Base-by-base conservation (phyloP, 495 filamentous ascomycete species). In the Cenococcum geophilum region DNA sequence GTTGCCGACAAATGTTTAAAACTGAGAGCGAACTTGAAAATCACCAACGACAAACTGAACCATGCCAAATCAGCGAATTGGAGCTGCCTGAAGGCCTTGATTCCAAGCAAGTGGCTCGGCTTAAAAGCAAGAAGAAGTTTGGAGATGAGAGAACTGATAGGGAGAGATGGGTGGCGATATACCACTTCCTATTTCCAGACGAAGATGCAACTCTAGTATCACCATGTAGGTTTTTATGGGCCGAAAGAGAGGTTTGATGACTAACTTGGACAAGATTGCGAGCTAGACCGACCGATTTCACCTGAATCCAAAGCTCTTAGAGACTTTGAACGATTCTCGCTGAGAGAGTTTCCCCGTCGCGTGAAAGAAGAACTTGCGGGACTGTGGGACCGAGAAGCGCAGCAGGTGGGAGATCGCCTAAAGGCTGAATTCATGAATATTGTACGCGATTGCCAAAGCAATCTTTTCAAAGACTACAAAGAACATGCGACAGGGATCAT, bases 101-200 rank as follows among this genome's bases (percentile, higher is more conserved):
- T 36, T 16, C 27, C 1, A 36, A 25, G 8, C 53, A 55, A 21
- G 12, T 27, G 4, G 5, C 18, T 10, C 53, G 53, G 6, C 32
- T 55, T 8, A 55, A 36, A 21, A 34, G 23, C 9, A 55, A 55
- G 20, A 55, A 55, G 53, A 32, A 36, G 12, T 55, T 55, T 18
- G 53, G 53, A 20, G 35, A 27, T n/a, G 53, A 55, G 32, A 14
- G 20, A 10, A 55, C 6, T 12, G 53, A 55, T 4, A 22, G 35
- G 27, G 53, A 36, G 32, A 55, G 34, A 18, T 55, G 53, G 53
- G 35, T 21, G 20, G 53, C 53, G 11, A 21, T 55, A 1, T 55
- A 55, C 20, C 53, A 55, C 18, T 55, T 34, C 32, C 27, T 55
- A 9, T 55, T 55, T 27, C 32, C 53, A 20, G 53, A 55, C 32